Evolutionary conservation across 371 early-diverging fungal genomes (phyloP).

Genomic region (Apophysomyces elegans): DNA sequence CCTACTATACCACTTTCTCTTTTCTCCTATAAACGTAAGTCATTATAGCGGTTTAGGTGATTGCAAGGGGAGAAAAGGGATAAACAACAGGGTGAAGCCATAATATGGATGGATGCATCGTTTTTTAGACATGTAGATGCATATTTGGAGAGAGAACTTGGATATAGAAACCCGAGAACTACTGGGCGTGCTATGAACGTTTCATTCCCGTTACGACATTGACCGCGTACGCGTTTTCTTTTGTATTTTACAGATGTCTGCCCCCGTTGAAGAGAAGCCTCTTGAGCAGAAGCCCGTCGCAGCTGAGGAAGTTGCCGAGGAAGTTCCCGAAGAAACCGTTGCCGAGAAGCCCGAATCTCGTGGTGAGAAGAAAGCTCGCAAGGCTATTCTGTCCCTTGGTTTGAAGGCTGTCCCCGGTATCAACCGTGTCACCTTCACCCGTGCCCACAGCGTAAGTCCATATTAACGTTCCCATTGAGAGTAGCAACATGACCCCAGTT

Average conservation of each 20-base stretch:
- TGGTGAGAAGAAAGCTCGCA: slow-evolving; percentile 96
- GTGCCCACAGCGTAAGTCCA: slow-evolving; percentile 74
- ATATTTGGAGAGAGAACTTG: neutral
- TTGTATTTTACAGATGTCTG: slow-evolving; percentile 28
- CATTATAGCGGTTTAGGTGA: neutral
- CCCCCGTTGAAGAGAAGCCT: slow-evolving; percentile 35
- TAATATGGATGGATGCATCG: slow-evolving; percentile 23
- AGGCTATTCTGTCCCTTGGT: slow-evolving; percentile 92
- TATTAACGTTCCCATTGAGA: slow-evolving; percentile 3
- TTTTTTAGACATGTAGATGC: neutral
- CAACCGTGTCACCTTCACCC: slow-evolving; percentile 90
- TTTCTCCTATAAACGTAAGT: slow-evolving; percentile 15
- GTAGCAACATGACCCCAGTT: neutral
- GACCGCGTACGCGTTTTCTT: neutral
- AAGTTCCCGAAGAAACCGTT: slow-evolving; percentile 28
- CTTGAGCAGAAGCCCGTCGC: slow-evolving; percentile 29
- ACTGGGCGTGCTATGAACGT: neutral
- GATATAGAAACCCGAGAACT: slow-evolving; percentile 3
- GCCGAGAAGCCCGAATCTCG: slow-evolving; percentile 69
- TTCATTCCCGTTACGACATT: neutral
- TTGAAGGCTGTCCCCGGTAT: slow-evolving; percentile 87
- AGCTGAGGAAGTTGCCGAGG: slow-evolving; percentile 27
- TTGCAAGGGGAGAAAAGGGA: slow-evolving; percentile 6
- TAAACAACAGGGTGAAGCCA: slow-evolving; percentile 13
- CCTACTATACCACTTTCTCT: slow-evolving; percentile 9